Conservation (phyloP, 2,329 filamentous ascomycete species). For the Fusarium floridanum region DNA sequence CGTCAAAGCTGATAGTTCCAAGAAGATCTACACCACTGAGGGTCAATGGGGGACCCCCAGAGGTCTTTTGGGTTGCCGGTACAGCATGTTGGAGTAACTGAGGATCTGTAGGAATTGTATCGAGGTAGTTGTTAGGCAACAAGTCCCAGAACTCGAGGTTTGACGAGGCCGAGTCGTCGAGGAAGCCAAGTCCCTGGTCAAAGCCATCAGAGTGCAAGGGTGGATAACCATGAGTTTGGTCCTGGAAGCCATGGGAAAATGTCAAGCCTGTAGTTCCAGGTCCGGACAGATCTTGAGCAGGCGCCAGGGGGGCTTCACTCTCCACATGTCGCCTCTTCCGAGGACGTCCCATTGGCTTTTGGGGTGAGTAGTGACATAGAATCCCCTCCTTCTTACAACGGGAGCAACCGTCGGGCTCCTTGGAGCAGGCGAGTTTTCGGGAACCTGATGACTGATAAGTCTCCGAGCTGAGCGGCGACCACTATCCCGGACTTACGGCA, state of each 20-base stretch:
- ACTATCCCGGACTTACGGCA: slow-evolving; percentile 65
- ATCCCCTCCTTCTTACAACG: slow-evolving; percentile 71
- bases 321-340: slow-evolving; percentile 65
- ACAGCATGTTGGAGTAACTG: slow-evolving; percentile 30
- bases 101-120: slow-evolving; percentile 32
- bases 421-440: slow-evolving; percentile 75
- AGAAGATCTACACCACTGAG: slow-evolving; percentile 48
- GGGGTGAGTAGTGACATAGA: slow-evolving; percentile 71
- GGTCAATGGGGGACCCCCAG: slow-evolving; percentile 24
- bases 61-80: slow-evolving; percentile 11
- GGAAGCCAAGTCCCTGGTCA: slow-evolving; percentile 53
- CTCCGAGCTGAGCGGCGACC: slow-evolving; percentile 34
- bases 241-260: not conserved
- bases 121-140: slow-evolving; percentile 45
- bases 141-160: slow-evolving; percentile 56
- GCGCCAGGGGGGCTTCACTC: slow-evolving; percentile 43
- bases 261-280: not conserved
- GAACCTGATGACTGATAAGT: slow-evolving; percentile 60
- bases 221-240: slow-evolving; percentile 20
- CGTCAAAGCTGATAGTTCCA: slow-evolving; percentile 51
- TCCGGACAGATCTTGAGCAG: slow-evolving; percentile 1
- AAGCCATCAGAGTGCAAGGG: slow-evolving; percentile 24
- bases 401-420: slow-evolving; percentile 70
- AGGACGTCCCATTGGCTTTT: slow-evolving; percentile 76
- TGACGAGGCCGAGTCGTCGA: slow-evolving; percentile 46